phyloP scores from a whole-genome alignment of 176 grass and related monocot species.

The Carex littledalei region DNA sequence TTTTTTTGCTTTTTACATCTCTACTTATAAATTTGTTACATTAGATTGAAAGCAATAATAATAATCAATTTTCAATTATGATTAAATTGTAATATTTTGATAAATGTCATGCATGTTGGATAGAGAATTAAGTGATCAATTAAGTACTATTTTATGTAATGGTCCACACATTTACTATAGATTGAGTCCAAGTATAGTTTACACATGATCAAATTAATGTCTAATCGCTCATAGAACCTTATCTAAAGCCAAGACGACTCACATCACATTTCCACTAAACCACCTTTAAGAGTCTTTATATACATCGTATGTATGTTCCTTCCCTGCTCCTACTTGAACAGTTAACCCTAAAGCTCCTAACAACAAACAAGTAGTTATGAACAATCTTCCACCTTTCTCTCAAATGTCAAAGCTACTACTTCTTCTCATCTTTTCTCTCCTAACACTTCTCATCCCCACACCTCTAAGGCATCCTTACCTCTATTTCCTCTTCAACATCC shows the following conservation, averaged over 20 bases:
- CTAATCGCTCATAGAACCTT: conserved; percentile 2
- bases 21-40: not conserved
- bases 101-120: no score
- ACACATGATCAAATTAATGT: not conserved
- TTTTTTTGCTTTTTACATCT: not conserved
- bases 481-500: conserved; percentile 70
- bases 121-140: no score
- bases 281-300: not conserved
- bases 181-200: not conserved
- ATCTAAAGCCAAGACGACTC: conserved; percentile 21
- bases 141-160: not conserved
- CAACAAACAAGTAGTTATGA: conserved; percentile 5
- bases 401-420: conserved; percentile 39
- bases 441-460: conserved; percentile 36
- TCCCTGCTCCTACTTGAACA: not conserved
- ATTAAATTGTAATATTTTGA: no score
- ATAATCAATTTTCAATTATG: not conserved
- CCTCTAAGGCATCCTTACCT: conserved; percentile 45
- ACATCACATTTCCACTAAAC: not conserved
- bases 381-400: conserved; percentile 23
- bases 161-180: not conserved
- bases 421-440: conserved; percentile 40
- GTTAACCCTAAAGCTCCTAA: not conserved
- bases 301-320: not conserved
- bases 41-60: not conserved